Base-by-base conservation (phyloP, 805 yeast species). In the Suhomyces kilbournensis region DNA sequence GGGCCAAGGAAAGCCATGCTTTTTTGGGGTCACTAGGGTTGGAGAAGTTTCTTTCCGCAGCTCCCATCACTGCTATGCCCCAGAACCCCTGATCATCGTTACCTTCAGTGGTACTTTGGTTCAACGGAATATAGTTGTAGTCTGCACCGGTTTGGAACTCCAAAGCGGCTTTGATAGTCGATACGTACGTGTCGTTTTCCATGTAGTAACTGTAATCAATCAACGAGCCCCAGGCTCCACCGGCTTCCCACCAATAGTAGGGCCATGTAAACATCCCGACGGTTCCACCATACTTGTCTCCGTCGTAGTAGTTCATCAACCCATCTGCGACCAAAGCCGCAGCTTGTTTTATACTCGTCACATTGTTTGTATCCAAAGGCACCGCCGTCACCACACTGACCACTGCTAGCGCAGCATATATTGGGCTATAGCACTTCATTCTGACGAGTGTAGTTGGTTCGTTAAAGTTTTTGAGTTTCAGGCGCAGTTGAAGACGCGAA, bases 241-340 rank as follows among this genome's bases (percentile, higher is more conserved):
- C 98, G 8, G 97, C 96, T 72, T 91, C 90, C 97, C 97, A 92
- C 99, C 98, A 93, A 77, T 93, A 93, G 77, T 93, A 92, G 0
- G 98, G 98, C 64, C 77, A 73, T 10, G 85, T 75, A 68, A 94
- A 92, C 91, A 88, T 84, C 43, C 98, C 99, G 25, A 88, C 75
- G 4, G 91, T 80, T 7, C 92, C 87, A 34, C 97, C 97, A 43
- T 76, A 67, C 34, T 77, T 66, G 56, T 67, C 62, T 39, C 96
- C 93, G 14, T 79, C 83, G 64, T 91, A 91, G 68, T 91, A 91
- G 72, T 89, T 92, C 75, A 91, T 76, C 51, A 90, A 72, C 56
- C 97, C 97, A 44, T 76, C 67, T 2, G 85, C 84, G 17, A 91
- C 74, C 45, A 82, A 67, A 0, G 84, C 73, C 2, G 88, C 81